These are phyloP conservation scores for Sindora glabra DNA, from an alignment of 306 rosid species.

Conservation along the genomic window DNA sequence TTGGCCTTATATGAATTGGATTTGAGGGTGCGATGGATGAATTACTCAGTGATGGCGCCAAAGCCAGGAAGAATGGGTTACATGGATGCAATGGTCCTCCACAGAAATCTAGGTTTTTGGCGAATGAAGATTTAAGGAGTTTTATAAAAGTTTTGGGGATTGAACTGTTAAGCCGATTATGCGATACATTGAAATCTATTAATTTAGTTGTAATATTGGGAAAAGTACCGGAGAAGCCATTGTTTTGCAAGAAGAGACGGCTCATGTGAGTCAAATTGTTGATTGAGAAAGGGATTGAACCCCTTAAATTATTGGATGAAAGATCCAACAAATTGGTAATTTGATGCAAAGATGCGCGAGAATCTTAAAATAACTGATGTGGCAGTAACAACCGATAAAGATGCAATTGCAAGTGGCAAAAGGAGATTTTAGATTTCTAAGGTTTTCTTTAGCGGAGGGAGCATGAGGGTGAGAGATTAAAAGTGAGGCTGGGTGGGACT, in stretches of 20 bases:
- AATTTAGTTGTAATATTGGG: slow-evolving; percentile 37
- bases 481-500: too few species aligned
- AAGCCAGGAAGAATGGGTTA: slow-evolving; percentile 71
- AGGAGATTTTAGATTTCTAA: too few species aligned
- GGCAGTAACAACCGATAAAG: too few species aligned
- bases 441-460: too few species aligned
- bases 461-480: too few species aligned
- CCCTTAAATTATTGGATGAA: slow-evolving; percentile 64
- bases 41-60: slow-evolving; percentile 65
- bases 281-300: slow-evolving; percentile 60
- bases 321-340: too few species aligned
- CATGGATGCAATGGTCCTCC: slow-evolving; percentile 63
- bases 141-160: slow-evolving; percentile 43
- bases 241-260: slow-evolving; percentile 55
- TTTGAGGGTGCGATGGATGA: neutral
- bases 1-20: slow-evolving; percentile 31
- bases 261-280: slow-evolving; percentile 66
- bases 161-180: slow-evolving; percentile 79
- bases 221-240: slow-evolving; percentile 52
- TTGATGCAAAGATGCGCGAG: too few species aligned
- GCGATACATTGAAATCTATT: slow-evolving; percentile 42
- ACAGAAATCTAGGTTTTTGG: slow-evolving; percentile 70
- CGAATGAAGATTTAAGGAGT: slow-evolving; percentile 48
- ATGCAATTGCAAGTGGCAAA: too few species aligned
- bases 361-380: too few species aligned